These are phyloP conservation scores for Leptosphaerulina australis DNA, from an alignment of 2,329 filamentous ascomycete genomes.

Conservation along the genomic window DNA sequence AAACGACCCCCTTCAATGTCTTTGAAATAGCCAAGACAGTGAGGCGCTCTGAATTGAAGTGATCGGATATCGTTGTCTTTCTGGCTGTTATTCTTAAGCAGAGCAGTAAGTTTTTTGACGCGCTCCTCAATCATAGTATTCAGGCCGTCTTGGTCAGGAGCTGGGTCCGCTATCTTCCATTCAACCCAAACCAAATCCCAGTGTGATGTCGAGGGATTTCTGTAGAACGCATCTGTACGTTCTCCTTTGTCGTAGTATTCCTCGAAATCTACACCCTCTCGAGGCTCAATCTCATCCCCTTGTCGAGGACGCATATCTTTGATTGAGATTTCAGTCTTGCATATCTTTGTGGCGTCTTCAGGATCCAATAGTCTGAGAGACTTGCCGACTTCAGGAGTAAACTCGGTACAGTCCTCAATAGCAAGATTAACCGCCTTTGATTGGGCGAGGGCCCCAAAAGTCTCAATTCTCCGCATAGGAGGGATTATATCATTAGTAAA, in stretches of 20 bases:
- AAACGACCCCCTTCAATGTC: conserved; percentile 51
- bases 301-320: too few relatives aligned
- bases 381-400: neutral
- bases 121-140: conserved; percentile 38
- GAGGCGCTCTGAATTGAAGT: conserved; percentile 40
- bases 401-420: neutral
- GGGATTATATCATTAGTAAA: too few relatives aligned
- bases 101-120: conserved; percentile 40
- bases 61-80: conserved; percentile 14
- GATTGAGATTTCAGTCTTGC: too few relatives aligned
- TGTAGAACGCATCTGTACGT: conserved; percentile 41
- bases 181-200: conserved; percentile 52
- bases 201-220: too few relatives aligned
- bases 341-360: neutral
- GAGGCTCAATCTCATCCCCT: too few relatives aligned
- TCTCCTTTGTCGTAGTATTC: conserved; percentile 29
- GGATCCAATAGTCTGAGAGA: neutral
- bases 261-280: too few relatives aligned
- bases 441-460: neutral
- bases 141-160: conserved; percentile 23
- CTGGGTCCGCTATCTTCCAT: conserved; percentile 44
- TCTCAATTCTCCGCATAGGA: too few relatives aligned
- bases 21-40: conserved; percentile 46
- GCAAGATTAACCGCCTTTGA: neutral
- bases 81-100: conserved; percentile 41